Evolutionary conservation across 2,329 filamentous ascomycete genomes (phyloP).

Genomic region (Zarea fungicola): DNA sequence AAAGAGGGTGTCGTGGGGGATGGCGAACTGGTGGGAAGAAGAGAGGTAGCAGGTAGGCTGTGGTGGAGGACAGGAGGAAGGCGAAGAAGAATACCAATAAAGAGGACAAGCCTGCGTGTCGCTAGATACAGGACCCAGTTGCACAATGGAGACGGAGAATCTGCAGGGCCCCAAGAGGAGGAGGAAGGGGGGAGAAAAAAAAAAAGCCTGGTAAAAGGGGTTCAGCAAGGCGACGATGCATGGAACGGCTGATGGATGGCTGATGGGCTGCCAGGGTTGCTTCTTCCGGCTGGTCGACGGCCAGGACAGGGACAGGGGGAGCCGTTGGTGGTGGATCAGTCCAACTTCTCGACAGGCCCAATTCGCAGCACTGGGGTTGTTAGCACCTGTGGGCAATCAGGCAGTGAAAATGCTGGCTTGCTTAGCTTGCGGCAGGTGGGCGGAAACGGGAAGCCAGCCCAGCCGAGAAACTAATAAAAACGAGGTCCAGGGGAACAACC

Average conservation of each 20-base stretch:
- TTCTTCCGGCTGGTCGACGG: no score
- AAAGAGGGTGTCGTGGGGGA: no score
- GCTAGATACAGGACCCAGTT: not conserved
- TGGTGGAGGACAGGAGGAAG: not conserved
- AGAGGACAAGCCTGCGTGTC: not conserved
- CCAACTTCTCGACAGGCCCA: no score
- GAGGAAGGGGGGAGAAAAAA: not conserved
- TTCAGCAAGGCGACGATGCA: not conserved
- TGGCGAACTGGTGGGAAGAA: no score
- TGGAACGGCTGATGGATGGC: not conserved
- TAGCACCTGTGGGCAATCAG: no score
- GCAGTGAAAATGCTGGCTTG: not conserved
- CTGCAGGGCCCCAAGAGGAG: not conserved
- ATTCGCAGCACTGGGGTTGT: no score
- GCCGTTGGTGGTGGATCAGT: no score
- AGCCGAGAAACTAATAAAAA: no score
- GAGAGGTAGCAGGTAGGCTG: not conserved
- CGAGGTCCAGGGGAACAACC: not conserved
- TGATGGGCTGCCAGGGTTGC: not conserved
- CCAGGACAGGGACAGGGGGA: no score
- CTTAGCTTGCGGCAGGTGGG: conserved; percentile 3
- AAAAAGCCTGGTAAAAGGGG: conserved; percentile 8
- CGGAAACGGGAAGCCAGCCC: no score
- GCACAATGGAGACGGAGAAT: conserved; percentile 7
- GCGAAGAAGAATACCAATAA: not conserved